Percentiles rank a stretch among this genome's conserved stretches.
Evolutionary conservation across 2,329 filamentous ascomycete species (phyloP).

Genomic region (Clathrospora elynae): DNA sequence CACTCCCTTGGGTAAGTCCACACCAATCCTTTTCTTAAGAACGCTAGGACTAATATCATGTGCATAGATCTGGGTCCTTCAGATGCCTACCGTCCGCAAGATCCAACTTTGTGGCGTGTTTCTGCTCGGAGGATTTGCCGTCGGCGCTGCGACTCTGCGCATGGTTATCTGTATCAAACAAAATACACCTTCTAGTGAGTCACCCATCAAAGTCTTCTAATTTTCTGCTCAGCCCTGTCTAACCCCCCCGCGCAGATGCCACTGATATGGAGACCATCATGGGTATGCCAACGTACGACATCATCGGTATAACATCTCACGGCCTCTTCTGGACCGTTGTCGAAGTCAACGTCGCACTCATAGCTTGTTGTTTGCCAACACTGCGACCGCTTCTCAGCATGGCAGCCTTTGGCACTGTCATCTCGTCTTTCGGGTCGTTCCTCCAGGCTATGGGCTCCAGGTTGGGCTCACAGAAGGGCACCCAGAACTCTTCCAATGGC

Average conservation of each 20-base stretch:
- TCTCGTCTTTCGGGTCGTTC: slow-evolving; percentile 8
- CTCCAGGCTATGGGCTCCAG: slow-evolving; percentile 9
- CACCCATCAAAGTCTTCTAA: no score
- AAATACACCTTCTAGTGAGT: slow-evolving; percentile 9
- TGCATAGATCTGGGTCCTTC: slow-evolving; percentile 11
- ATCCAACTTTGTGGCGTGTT: slow-evolving; percentile 11
- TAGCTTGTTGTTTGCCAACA: slow-evolving; percentile 9
- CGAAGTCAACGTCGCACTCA: slow-evolving; percentile 9
- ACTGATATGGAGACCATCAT: slow-evolving; percentile 7
- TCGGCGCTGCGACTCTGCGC: slow-evolving; percentile 8
- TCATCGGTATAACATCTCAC: slow-evolving; percentile 12
- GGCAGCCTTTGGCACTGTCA: slow-evolving; percentile 3
- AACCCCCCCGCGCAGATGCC: no score
- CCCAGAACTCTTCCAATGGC: background rate
- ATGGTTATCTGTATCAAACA: slow-evolving; percentile 16
- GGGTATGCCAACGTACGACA: slow-evolving; percentile 14
- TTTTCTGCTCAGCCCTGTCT: no score
- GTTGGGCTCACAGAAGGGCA: slow-evolving; percentile 4
- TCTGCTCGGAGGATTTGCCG: slow-evolving; percentile 11
- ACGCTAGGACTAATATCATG: background rate
- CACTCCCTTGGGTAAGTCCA: slow-evolving; percentile 10
- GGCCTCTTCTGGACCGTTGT: slow-evolving; percentile 13
- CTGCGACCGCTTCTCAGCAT: slow-evolving; percentile 5
- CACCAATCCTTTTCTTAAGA: background rate
- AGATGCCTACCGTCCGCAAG: slow-evolving; percentile 9